Percentiles rank a stretch among this genome's conserved stretches.
Evolutionary conservation across 768 basidiomycete genomes (phyloP).

Genomic region (Xerocomellus chrysenteron): DNA sequence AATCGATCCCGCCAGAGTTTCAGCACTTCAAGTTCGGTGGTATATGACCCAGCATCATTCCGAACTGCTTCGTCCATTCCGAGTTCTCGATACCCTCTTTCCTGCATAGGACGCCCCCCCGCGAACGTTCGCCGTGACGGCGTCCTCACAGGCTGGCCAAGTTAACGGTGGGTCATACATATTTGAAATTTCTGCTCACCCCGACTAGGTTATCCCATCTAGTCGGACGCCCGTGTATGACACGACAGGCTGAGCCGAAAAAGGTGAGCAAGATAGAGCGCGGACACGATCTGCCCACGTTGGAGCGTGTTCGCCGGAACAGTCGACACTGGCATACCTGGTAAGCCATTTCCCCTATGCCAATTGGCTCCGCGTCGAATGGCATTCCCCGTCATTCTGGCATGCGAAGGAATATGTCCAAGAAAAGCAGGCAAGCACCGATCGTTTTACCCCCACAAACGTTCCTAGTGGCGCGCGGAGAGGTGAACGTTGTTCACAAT

Average conservation of each 20-base stretch:
- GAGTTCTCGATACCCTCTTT: background rate
- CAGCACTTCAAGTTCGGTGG: background rate
- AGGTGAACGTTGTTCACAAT: no score
- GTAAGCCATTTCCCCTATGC: background rate
- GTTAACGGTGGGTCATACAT: background rate
- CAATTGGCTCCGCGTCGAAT: background rate
- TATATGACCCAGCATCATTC: background rate
- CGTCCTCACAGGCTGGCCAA: background rate
- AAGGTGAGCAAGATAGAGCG: background rate
- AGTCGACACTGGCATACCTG: background rate
- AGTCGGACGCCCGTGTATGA: constrained; percentile 2
- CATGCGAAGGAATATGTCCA: constrained; percentile 8
- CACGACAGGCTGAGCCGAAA: background rate
- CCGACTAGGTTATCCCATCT: background rate
- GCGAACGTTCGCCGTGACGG: background rate
- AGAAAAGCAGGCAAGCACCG: background rate
- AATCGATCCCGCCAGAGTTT: background rate
- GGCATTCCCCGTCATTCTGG: background rate
- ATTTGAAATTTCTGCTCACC: background rate
- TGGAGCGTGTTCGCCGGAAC: constrained; percentile 5
- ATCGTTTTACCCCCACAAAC: background rate
- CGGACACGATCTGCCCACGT: background rate
- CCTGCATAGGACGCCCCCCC: background rate
- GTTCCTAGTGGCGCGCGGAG: background rate
- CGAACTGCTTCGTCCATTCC: background rate